A percentile compares a stretch with the other conserved stretches of the same genome.
Evolutionary conservation across 2,329 filamentous ascomycete genomes (phyloP).

Genomic region (Hypomyces perniciosus): DNA sequence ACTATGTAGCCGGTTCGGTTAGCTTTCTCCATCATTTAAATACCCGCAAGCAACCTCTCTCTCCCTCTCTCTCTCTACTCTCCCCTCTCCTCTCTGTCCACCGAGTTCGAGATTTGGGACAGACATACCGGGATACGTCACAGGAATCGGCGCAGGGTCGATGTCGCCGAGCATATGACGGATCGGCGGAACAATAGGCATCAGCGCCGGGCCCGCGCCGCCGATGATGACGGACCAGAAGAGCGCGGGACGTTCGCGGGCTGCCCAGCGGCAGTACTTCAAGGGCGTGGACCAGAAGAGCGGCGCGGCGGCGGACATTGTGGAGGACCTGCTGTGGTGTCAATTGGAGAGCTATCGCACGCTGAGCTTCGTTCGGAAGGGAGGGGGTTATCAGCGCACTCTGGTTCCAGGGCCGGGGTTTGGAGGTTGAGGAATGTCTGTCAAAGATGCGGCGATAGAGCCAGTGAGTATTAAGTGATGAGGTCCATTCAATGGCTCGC

Average conservation of each 20-base stretch:
- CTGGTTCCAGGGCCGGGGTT: background rate
- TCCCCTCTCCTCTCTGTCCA: background rate
- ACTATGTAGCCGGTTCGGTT: slow-evolving; percentile 33
- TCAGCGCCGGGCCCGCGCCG: slow-evolving; percentile 60
- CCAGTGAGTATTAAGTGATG: background rate
- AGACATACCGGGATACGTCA: slow-evolving; percentile 86
- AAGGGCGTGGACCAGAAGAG: slow-evolving; percentile 84
- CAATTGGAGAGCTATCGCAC: background rate
- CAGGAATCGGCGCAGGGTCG: slow-evolving; percentile 64
- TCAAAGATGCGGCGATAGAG: background rate
- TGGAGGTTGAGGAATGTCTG: background rate
- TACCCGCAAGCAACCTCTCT: background rate
- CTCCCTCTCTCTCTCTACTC: slow-evolving; percentile 7
- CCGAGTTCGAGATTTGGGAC: background rate
- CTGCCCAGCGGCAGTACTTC: slow-evolving; percentile 81
- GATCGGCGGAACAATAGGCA: slow-evolving; percentile 69
- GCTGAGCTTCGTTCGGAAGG: too few species aligned
- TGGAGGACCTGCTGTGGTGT: slow-evolving; percentile 14
- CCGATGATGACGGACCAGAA: slow-evolving; percentile 83
- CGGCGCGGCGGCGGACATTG: slow-evolving; percentile 54
- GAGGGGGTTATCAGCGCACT: background rate
- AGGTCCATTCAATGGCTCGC: background rate
- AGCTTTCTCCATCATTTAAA: background rate
- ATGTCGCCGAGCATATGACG: slow-evolving; percentile 68
- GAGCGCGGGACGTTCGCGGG: slow-evolving; percentile 81